phyloP scores from a whole-genome alignment of 352 stramenopile species.

The Phytophthora fragariae region DNA sequence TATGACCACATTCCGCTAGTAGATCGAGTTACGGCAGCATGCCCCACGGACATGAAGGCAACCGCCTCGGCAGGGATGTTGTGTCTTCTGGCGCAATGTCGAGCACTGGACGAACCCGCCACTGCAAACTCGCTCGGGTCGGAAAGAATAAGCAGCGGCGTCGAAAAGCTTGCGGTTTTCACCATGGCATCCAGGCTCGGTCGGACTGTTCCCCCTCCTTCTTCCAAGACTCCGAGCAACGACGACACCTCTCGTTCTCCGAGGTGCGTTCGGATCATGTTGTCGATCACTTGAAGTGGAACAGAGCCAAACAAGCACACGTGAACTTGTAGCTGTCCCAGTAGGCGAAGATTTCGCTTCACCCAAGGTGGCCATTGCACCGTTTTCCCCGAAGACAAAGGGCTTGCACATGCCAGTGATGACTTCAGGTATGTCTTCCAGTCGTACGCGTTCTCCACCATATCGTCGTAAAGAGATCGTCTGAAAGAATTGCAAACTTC shows the following conservation, averaged over 20 bases:
- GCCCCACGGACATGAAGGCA: slow-evolving; percentile 19
- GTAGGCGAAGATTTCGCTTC: slow-evolving; percentile 22
- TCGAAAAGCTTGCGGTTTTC: slow-evolving; percentile 21
- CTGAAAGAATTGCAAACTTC: slow-evolving; percentile 2
- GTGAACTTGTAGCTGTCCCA: slow-evolving; percentile 46
- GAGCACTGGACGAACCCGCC: slow-evolving; percentile 22
- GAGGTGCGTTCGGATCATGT: slow-evolving; percentile 37
- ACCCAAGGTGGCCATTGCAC: slow-evolving; percentile 40
- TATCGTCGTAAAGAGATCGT: slow-evolving; percentile 37
- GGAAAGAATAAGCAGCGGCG: slow-evolving; percentile 32
- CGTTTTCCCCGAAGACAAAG: not conserved
- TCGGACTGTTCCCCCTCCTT: slow-evolving; percentile 18
- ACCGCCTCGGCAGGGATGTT: slow-evolving; percentile 23
- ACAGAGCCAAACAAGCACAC: slow-evolving; percentile 41
- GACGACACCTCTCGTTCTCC: slow-evolving; percentile 25
- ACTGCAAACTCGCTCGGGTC: slow-evolving; percentile 23
- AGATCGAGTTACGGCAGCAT: not conserved
- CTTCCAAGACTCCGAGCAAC: slow-evolving; percentile 24
- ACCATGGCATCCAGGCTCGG: slow-evolving; percentile 20
- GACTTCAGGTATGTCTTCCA: slow-evolving; percentile 44
- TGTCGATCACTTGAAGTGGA: slow-evolving; percentile 28
- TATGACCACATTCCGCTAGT: slow-evolving; percentile 16
- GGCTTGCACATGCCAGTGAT: slow-evolving; percentile 1
- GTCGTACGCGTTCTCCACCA: slow-evolving; percentile 29
- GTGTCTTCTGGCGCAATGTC: slow-evolving; percentile 23